Conservation (phyloP, 163 green algal genomes). For the Chloromonas sp. region DNA sequence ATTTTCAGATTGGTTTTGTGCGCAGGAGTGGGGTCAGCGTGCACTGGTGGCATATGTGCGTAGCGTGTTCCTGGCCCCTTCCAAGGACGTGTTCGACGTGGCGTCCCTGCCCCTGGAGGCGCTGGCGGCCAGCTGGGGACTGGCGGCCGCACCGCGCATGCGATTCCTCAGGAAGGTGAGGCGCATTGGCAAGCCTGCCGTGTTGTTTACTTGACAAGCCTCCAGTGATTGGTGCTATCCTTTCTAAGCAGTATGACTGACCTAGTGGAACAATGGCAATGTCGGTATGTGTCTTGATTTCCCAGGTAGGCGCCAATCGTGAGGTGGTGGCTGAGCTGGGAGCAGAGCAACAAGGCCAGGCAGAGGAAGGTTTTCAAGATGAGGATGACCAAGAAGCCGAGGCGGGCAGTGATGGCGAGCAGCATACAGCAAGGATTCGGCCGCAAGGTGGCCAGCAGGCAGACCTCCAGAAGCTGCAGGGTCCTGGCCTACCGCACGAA, state of each 20-base stretch:
- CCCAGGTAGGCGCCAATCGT: not conserved
- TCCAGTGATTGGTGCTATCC: not conserved
- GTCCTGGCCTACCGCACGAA: too few relatives aligned
- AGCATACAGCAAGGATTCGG: not conserved
- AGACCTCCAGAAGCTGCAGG: too few relatives aligned
- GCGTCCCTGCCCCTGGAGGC: slow-evolving; percentile 70
- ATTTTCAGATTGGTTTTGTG: not conserved
- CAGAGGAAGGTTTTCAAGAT: slow-evolving; percentile 8
- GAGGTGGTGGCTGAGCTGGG: not conserved
- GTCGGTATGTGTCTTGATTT: not conserved
- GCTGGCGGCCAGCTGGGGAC: slow-evolving; percentile 73
- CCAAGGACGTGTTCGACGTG: slow-evolving; percentile 86
- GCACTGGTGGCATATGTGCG: slow-evolving; percentile 82
- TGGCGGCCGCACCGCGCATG: slow-evolving; percentile 75
- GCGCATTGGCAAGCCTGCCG: not conserved
- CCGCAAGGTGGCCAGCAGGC: too few relatives aligned
- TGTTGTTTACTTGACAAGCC: not conserved
- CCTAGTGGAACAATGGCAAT: not conserved
- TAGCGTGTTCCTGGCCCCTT: slow-evolving; percentile 81
- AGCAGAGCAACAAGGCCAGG: not conserved
- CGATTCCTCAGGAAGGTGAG: slow-evolving; percentile 71
- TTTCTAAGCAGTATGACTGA: too few relatives aligned
- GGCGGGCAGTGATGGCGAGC: not conserved
- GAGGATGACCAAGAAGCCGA: not conserved
- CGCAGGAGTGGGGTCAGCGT: slow-evolving; percentile 77